Base-by-base conservation (phyloP, 352 stramenopile species). In the Elongisporangium prolatum region DNA sequence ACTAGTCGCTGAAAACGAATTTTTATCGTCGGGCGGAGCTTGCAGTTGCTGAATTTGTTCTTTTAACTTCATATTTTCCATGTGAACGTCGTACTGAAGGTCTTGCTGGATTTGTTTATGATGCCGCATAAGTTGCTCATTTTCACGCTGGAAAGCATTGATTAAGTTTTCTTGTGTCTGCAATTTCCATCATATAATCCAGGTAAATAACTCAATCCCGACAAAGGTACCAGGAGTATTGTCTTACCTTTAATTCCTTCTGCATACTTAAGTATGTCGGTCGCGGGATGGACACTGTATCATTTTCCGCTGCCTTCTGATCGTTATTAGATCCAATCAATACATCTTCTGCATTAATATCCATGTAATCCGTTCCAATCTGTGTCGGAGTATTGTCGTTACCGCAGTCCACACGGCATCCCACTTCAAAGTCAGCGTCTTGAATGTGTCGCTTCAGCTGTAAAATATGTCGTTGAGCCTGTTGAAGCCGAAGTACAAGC, bases 121-220 rank as follows among this genome's bases (percentile, higher is more conserved):
- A 53, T 92, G 81, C 13, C 73, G 75, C 86, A 93, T 95, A 1
- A 95, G 60, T 21, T 84, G 79, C 28, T 93, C 80, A 52, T 95
- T 95, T 50, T 95, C 86, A 44, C 77, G 76, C 64, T 93, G 86
- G 57, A 86, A 95, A 0, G 79, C 86, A 59, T 80, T 69, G 58
- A 95, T 93, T 21, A 93, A 68, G 13, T 56, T 76, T 47, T 93
- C 84, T 68, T 95, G 86, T 0, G 77, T 86, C 63, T 86, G 14
- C n/a, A 50, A 9, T 21, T 14, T 24, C 47, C 28, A 55, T 22
- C 53, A 13, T 20, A 25, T 2, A 54, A 0, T 4, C 4, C 20
- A 50, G 7, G 44, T 13, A 56, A 8, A 54, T 63, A 38, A 56
- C 49, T 48, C 16, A n/a, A 59, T 59, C n/a, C 13, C 37, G 17